Base-by-base conservation (phyloP, 768 basidiomycete genomes). In the Lentinus brumalis region DNA sequence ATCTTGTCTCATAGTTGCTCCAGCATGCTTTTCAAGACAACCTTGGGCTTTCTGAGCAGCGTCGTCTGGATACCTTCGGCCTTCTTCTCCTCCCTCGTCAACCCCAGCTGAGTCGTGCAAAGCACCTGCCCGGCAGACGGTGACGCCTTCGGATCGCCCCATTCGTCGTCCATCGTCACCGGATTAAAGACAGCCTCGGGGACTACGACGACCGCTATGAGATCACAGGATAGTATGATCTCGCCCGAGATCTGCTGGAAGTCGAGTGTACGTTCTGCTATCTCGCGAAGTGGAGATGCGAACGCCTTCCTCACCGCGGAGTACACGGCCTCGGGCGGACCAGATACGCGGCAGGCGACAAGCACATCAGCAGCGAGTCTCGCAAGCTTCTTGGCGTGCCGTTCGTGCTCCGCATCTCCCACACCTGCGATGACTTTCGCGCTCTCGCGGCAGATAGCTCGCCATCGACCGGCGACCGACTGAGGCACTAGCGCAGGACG, bases 401-500 rank as follows among this genome's bases (percentile, higher is more conserved):
- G 14, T n/a, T 38, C 40, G 10, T 14, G 12, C 5, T 10, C 26
- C 1, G 12, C n/a, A 6, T n/a, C 16, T 21, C 35, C 10, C 2
- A 49, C 51, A 12, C 41, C 35, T 8, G 53, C n/a, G 18, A 62
- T 3, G 16, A 18, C 35, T 9, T 45, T 35, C 35, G 54, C 41
- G 53, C 61, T 45, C 45, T 45, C 44, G 21, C 56, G 59, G 4
- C 60, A 50, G 39, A 65, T 41, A 4, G 60, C 49, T 35, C 64
- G 40, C 64, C 64, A 65, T 29, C 51, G 53, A 16, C 55, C 59
- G 29, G 56, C 56, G 14, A 65, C 60, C 8, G 64, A 60, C 21
- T 65, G 64, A 16, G 53, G 45, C 30, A 61, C 64, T 61, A 50
- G 3, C n/a, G n/a, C n/a, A n/a, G n/a, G n/a, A n/a, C n/a, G n/a